Base-by-base conservation (phyloP, 768 basidiomycete species). In the Filobasidium wieringae region DNA sequence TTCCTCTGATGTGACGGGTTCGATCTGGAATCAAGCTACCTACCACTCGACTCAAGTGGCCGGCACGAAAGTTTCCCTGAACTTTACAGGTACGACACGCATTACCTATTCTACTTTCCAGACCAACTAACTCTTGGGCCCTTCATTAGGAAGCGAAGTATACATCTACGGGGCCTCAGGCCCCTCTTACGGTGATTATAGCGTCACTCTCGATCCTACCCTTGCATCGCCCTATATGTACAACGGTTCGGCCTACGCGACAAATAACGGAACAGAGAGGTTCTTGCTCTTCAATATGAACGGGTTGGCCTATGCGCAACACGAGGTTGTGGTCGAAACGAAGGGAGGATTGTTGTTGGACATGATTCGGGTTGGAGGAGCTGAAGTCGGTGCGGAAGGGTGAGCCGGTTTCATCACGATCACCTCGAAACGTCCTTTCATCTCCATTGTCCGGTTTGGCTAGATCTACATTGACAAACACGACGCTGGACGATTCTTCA, bases 11-110 rank as follows among this genome's bases (percentile, higher is more conserved):
- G 68, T 64, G 26, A 68, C 68, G 0, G 66, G 65, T 1, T 57
- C 63, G 26, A 60, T 66, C 40, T 74, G 70, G 69, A 67, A 71
- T 57, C 59, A 74, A 51, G 69, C 69, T 1, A 74, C 73, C 1
- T 69, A 70, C 39, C 73, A 74, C 59, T 63, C 61, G 19, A 73
- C 73, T 1, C 64, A 53, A 0, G 58, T 63, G 2, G 51, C 47
- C 2, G 66, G 65, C 1, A 66, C 73, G 4, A 58, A 60, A 33
- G 62, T 66, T 19, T 58, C 54, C 1, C 63, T 74, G 52, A 72
- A 74, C 61, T 74, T 72, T 53, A 72, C 71, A 2, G 67, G 71
- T 64, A 34, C 53, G 66, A 53, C 43, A n/a, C 22, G 36, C 26
- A 24, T 22, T 24, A 4, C 41, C 15, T 49, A 6, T 47, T 45